phyloP scores from a whole-genome alignment of 805 yeast genomes.

The Yarrowia sp. region DNA sequence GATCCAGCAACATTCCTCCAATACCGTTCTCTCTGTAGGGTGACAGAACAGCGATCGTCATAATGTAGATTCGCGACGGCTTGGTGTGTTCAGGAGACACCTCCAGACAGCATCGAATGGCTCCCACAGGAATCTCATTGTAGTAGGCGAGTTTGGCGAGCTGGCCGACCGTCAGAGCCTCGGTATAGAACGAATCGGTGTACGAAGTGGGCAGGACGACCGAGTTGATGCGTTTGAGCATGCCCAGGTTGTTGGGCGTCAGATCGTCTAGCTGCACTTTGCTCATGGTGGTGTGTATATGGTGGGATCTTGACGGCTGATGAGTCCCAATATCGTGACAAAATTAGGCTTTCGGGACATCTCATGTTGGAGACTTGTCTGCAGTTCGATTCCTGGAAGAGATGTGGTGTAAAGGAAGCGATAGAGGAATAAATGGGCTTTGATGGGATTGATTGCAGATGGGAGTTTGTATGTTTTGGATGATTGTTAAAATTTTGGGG shows the following conservation, averaged over 20 bases:
- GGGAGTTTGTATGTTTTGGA: no score
- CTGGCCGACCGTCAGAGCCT: slow-evolving; percentile 57
- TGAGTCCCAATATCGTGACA: background rate
- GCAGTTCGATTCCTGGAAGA: background rate
- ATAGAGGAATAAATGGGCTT: no score
- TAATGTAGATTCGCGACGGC: slow-evolving; percentile 67
- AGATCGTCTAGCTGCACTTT: slow-evolving; percentile 61
- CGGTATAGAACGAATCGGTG: slow-evolving; percentile 60
- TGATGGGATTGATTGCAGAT: no score
- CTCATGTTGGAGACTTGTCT: background rate
- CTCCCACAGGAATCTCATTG: slow-evolving; percentile 83
- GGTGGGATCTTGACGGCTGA: no score
- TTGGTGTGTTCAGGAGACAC: slow-evolving; percentile 55
- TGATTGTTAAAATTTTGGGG: no score
- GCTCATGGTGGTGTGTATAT: slow-evolving; percentile 16
- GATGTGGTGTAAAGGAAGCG: no score
- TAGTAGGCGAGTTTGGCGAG: slow-evolving; percentile 67
- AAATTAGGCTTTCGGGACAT: background rate
- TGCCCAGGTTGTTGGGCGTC: slow-evolving; percentile 65
- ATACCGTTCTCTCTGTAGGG: slow-evolving; percentile 68
- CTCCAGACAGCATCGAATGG: slow-evolving; percentile 60
- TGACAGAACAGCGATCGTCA: slow-evolving; percentile 69
- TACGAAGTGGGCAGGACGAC: slow-evolving; percentile 61
- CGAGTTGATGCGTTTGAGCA: slow-evolving; percentile 63
- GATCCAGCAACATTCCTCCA: slow-evolving; percentile 65